Evolutionary conservation across 495 filamentous ascomycete genomes (phyloP), one percentile per base, ranked within the genome.

Genomic region (Aspergillus mulundensis): DNA sequence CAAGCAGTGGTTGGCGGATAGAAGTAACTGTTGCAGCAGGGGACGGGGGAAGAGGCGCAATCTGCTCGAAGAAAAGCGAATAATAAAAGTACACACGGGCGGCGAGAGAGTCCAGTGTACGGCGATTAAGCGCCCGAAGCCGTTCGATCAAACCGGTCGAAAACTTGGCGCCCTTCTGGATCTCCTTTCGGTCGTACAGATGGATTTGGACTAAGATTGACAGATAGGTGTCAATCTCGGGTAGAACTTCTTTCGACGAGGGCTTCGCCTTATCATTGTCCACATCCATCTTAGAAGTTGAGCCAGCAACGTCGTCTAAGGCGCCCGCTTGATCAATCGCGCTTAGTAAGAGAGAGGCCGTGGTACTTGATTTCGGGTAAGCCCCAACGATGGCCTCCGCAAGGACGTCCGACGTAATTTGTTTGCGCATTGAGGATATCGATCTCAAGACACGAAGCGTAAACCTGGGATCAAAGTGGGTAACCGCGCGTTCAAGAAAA

Each of bases 61-160:
- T 81, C 71, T 92, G 85, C 78, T 98, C 94, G 71, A 85, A 88
- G 78, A 97, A 97, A 53, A 97, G 76, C 44, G 88, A 89, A 71
- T 90, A 95, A 77, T 98, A 98, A 72, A 96, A 97, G 80, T 97
- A 98, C 53, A 94, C 90, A 67, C 92, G 91, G 39, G 94, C 91
- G 47, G 91, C 90, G 25, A 98, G 84, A 41, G 91, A 89, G 66
- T 98, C 94, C 56, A 98, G 76, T 15, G 94, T 96, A 53, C 94
- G 87, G 50, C 94, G 91, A 77, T 98, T 98, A 58, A 94, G 76
- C 32, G 84, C 77, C 59, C 95, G 92, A 65, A 97, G 84, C 62
- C 85, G 87, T 66, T 91, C 88, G 50, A 91, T 86, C 40, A 97
- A 77, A 57, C 81, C 80, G 19, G 78, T 81, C 24, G 93, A 97